Evolutionary conservation across 1,284 basidiomycete genomes (phyloP), one percentile per base, ranked within the genome.

Genomic region (Leccinum insolens): DNA sequence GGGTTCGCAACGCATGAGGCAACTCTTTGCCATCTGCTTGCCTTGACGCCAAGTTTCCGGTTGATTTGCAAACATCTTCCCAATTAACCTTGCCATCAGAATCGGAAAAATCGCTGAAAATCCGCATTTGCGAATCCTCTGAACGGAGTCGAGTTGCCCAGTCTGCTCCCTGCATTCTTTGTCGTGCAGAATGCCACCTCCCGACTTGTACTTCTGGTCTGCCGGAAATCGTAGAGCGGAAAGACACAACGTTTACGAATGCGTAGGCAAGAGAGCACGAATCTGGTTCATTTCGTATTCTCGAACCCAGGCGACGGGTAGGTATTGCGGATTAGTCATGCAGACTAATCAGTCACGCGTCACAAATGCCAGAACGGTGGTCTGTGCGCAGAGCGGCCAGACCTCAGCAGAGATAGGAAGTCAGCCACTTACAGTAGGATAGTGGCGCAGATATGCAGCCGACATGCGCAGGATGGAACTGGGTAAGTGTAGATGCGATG

Each of bases 141-240:
- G 67, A 59, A 15, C 68, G 9, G 34, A 11, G 34, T 34, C 9
- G 72, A 60, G 73, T 79, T 65, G 81, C 81, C 49, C 34, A 57
- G 37, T 44, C 57, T 49, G 20, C 15, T 41, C 61, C 60, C 28
- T 61, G 49, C 7, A n/a, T 22, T 59, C 28, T 76, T 66, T 68
- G 70, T 65, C 82, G 76, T 62, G 86, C 83, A 25, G 88, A 82
- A 73, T 89, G 86, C 88, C 88, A 88, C 59, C 89, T 81, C 25
- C 91, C 91, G 7, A 93, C 89, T 70, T 90, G 88, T 2, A 83
- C 77, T n/a, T 84, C 79, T 31, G 79, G 77, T 59, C 80, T 79
- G 9, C 91, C 90, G 1, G 85, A 83, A 63, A 92, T 85, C 0
- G 82, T 83, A 6, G 90, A 92, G 22, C 84, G 81, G 70, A 92